These are phyloP conservation scores for Leishmania gerbilli DNA, from an alignment of 208 protist species.

Conservation along the genomic window DNA sequence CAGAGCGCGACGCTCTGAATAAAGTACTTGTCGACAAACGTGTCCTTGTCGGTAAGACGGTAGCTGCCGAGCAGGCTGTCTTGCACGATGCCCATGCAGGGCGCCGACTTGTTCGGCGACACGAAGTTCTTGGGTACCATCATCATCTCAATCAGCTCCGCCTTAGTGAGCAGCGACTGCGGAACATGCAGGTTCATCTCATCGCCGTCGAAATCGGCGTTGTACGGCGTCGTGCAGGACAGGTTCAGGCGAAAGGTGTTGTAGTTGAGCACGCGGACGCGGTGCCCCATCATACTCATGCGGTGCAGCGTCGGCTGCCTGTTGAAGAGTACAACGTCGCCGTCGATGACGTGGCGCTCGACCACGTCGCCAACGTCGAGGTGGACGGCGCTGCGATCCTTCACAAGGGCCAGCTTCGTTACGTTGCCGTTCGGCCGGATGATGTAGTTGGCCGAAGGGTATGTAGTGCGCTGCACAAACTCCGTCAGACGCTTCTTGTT, in stretches of 20 bases:
- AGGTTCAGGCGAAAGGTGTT: constrained; percentile 99
- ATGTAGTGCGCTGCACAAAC: constrained; percentile 91
- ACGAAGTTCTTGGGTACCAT: constrained; percentile 99
- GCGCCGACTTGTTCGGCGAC: constrained; percentile 98
- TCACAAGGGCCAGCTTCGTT: constrained; percentile 92
- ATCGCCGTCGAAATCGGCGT: constrained; percentile 99
- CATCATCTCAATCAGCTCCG: constrained; percentile 98
- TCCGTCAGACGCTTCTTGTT: constrained; percentile 97
- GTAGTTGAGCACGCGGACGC: constrained; percentile 97
- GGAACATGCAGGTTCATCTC: constrained; percentile 99
- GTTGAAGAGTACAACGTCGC: constrained; percentile 99
- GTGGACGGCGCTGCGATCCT: constrained; percentile 80
- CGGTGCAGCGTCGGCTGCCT: constrained; percentile 99
- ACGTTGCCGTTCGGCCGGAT: constrained; percentile 84
- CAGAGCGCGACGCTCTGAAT: constrained; percentile 99
- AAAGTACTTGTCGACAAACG: constrained; percentile 96
- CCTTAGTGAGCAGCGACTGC: constrained; percentile 96
- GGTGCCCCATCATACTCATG: constrained; percentile 99
- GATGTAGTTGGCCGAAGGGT: constrained; percentile 98
- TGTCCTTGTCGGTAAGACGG: constrained; percentile 96
- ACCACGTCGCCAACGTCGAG: constrained; percentile 95
- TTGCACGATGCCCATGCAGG: constrained; percentile 99
- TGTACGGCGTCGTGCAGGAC: constrained; percentile 99
- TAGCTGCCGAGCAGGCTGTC: constrained; percentile 97
- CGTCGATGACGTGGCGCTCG: constrained; percentile 98